phyloP scores from a whole-genome alignment of 352 stramenopile species.

The Globisporangium spinosum region DNA sequence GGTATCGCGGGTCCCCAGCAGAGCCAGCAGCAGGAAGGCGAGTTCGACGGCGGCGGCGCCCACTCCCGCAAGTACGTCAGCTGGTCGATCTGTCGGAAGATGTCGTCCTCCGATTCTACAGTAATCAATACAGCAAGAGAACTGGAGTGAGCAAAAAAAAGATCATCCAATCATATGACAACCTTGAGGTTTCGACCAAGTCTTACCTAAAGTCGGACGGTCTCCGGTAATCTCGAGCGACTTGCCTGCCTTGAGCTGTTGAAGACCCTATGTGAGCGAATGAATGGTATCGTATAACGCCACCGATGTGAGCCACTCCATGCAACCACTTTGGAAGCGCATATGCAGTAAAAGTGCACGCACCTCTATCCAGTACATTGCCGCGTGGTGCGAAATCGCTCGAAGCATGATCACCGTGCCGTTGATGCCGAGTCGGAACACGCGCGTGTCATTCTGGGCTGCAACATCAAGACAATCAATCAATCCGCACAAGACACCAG shows the following conservation, averaged over 20 bases:
- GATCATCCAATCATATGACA: background rate
- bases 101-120: conserved; percentile 72
- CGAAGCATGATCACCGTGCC: conserved; percentile 60
- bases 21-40: conserved; percentile 34
- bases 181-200: background rate
- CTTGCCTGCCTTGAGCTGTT: conserved; percentile 44
- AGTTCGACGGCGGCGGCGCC: conserved; percentile 29
- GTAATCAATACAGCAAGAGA: background rate
- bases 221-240: conserved; percentile 41
- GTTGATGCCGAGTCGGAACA: conserved; percentile 64
- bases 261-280: conserved; percentile 24
- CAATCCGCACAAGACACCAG: background rate
- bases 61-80: conserved; percentile 54
- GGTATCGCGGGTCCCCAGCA: conserved; percentile 7
- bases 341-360: conserved; percentile 4
- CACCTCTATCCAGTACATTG: conserved; percentile 69
- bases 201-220: conserved; percentile 41
- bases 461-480: background rate
- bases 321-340: background rate
- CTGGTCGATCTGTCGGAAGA: conserved; percentile 72
- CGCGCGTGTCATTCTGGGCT: conserved; percentile 32
- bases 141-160: background rate
- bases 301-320: background rate
- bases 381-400: conserved; percentile 59
- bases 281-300: too few species aligned